Evolutionary conservation across 2,329 filamentous ascomycete genomes (phyloP).

Genomic region (Exophiala sp.): DNA sequence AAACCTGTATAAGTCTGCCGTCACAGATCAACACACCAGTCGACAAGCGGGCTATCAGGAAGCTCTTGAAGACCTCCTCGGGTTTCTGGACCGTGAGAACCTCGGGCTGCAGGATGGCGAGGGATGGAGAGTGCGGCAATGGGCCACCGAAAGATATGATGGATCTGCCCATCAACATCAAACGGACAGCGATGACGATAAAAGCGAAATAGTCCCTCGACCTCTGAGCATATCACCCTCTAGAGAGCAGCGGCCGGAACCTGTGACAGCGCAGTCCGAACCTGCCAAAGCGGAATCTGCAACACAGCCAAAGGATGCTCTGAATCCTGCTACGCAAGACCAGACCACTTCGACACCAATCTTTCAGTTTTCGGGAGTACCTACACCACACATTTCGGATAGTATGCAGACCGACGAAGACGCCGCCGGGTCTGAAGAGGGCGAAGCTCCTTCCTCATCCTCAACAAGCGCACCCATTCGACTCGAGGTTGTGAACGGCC

Average conservation of each 20-base stretch:
- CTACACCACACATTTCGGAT: conserved; percentile 20
- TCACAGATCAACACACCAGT: conserved; percentile 67
- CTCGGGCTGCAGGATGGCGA: conserved; percentile 75
- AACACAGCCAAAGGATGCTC: conserved; percentile 31
- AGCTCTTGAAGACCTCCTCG: conserved; percentile 81
- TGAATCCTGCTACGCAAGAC: conserved; percentile 8
- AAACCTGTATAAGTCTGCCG: conserved; percentile 90
- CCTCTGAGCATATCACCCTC: conserved; percentile 20
- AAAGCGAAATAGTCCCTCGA: conserved; percentile 33
- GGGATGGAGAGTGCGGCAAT: conserved; percentile 59
- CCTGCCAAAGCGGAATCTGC: conserved; percentile 13
- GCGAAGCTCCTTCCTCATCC: conserved; percentile 26
- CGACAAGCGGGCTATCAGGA: conserved; percentile 85
- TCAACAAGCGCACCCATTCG: conserved; percentile 35
- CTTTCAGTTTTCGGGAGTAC: conserved; percentile 21
- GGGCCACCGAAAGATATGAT: conserved; percentile 48
- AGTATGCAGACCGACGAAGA: conserved; percentile 41
- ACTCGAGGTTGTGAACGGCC: conserved; percentile 40
- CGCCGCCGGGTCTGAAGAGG: conserved; percentile 18
- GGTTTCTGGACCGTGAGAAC: conserved; percentile 75
- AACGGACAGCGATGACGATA: conserved; percentile 43
- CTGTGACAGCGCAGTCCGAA: conserved; percentile 24
- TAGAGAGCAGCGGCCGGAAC: conserved; percentile 32
- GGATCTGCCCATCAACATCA: conserved; percentile 31
- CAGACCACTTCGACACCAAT: conserved; percentile 13